Percentiles rank a stretch among this genome's conserved stretches.
These are phyloP conservation scores for Calycina herbarum DNA, from an alignment of 2,329 filamentous ascomycete genomes.

Conservation along the genomic window DNA sequence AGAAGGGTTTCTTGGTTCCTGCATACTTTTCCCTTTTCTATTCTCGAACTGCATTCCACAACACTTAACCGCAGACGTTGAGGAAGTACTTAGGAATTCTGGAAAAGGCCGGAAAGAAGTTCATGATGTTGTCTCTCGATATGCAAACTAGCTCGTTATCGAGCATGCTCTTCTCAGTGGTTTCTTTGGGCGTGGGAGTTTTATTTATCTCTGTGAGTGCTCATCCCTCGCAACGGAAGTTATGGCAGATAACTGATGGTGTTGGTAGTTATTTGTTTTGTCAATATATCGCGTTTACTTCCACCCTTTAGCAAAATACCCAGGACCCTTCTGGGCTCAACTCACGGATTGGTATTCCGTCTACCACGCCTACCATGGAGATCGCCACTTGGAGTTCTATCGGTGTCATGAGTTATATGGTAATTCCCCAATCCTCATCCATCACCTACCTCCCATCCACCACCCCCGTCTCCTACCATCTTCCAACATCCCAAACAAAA, in stretches of 20 bases:
- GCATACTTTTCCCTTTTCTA: no score
- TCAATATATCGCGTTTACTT: constrained; percentile 43
- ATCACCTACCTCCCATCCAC: background rate
- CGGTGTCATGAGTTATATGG: constrained; percentile 41
- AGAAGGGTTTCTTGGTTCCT: no score
- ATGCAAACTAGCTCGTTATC: background rate
- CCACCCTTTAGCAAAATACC: constrained; percentile 40
- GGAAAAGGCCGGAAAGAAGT: background rate
- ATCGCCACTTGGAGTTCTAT: constrained; percentile 40
- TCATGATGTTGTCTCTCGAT: background rate
- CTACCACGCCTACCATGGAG: constrained; percentile 41
- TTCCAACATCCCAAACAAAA: background rate
- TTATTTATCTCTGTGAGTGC: background rate
- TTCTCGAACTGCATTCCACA: background rate
- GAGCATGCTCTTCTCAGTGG: background rate
- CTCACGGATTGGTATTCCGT: constrained; percentile 37
- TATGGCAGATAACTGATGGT: background rate
- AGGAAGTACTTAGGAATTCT: background rate
- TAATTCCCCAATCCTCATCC: background rate
- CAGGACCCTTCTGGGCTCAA: constrained; percentile 40
- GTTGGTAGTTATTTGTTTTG: constrained; percentile 11
- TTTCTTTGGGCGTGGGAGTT: background rate
- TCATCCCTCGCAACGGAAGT: background rate
- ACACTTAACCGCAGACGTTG: background rate
- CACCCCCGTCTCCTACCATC: background rate